phyloP scores from a whole-genome alignment of 768 basidiomycete genomes.

The Wakefieldia striispora region DNA sequence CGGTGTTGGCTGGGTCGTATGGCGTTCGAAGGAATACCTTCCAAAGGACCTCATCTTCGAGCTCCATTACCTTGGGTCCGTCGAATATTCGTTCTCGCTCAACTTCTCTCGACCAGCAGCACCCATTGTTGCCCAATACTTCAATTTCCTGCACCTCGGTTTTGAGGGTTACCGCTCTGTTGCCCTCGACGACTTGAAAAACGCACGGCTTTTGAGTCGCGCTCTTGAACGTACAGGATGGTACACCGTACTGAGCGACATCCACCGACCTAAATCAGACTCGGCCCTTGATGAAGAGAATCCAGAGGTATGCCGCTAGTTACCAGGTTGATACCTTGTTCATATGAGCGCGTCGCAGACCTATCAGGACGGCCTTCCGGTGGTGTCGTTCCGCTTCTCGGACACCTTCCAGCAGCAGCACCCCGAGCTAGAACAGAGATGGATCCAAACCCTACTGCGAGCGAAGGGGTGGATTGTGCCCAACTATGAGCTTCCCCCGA shows the following conservation, averaged over 20 bases:
- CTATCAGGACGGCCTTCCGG: conserved; percentile 51
- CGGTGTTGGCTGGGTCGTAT: conserved; percentile 65
- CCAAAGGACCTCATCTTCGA: conserved; percentile 73
- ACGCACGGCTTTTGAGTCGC: conserved; percentile 63
- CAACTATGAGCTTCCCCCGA: conserved; percentile 58
- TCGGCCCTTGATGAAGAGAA: conserved; percentile 47
- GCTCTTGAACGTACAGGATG: conserved; percentile 58
- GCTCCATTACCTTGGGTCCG: conserved; percentile 47
- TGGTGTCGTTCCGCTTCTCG: conserved; percentile 55
- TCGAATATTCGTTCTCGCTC: conserved; percentile 75
- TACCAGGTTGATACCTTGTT: neutral
- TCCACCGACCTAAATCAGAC: conserved; percentile 43
- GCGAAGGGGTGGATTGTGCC: conserved; percentile 58
- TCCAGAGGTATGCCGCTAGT: conserved; percentile 46
- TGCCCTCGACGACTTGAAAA: conserved; percentile 49
- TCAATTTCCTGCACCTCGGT: conserved; percentile 61
- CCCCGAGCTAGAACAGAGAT: conserved; percentile 56
- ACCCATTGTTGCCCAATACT: conserved; percentile 61
- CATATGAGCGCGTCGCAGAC: conserved; percentile 18
- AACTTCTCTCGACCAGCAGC: conserved; percentile 63
- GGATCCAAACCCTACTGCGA: conserved; percentile 52
- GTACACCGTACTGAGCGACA: conserved; percentile 52
- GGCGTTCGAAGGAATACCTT: conserved; percentile 53
- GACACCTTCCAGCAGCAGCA: conserved; percentile 50
- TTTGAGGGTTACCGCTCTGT: conserved; percentile 51